Evolutionary conservation across 140 eudicot species (phyloP).

Genomic region (Stevia rebaudiana): DNA sequence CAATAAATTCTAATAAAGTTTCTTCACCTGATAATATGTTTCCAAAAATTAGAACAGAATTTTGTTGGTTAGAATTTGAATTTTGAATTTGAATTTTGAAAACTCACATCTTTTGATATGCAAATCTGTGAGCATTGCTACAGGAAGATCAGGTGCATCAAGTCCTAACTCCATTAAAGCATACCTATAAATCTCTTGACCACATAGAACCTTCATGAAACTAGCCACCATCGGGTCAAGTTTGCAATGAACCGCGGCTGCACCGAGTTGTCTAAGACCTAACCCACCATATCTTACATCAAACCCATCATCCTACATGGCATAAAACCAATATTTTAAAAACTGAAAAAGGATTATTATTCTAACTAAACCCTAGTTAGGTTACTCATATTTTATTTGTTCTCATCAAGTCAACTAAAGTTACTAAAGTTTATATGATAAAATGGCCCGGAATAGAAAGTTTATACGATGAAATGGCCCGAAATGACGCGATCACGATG

Average conservation of each 20-base stretch:
- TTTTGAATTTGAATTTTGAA: background rate
- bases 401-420: no score
- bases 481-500: no score
- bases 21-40: constrained; percentile 47
- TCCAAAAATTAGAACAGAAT: no score
- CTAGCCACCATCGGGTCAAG: constrained; percentile 69
- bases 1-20: constrained; percentile 41
- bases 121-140: constrained; percentile 69
- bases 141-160: constrained; percentile 69
- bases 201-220: constrained; percentile 67
- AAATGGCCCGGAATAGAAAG: no score
- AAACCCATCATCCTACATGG: constrained; percentile 64
- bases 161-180: constrained; percentile 83
- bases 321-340: no score
- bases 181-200: constrained; percentile 73
- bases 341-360: no score
- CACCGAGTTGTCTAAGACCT: constrained; percentile 70
- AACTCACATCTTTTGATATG: constrained; percentile 57
- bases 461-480: no score
- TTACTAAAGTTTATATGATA: no score
- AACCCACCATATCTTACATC: constrained; percentile 82
- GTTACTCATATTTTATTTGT: no score
- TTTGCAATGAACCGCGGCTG: constrained; percentile 57
- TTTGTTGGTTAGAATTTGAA: background rate
- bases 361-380: no score